These are phyloP conservation scores for Saccharomycopsis oosterbeekiorum DNA, from an alignment of 805 yeast species.

Conservation along the genomic window DNA sequence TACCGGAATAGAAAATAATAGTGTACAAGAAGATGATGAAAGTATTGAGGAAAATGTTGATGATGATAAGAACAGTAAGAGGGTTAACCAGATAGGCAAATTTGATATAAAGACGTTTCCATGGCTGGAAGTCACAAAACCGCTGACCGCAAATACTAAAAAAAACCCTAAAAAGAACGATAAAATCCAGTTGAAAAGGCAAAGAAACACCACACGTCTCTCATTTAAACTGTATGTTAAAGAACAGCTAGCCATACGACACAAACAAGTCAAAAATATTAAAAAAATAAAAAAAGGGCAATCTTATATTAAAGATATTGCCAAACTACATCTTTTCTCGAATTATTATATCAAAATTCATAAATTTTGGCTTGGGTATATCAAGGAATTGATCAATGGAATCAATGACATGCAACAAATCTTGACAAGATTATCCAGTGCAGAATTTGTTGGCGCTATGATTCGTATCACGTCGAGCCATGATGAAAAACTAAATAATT, in stretches of 20 bases:
- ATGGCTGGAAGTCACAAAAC: background rate
- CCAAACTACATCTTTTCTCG: background rate
- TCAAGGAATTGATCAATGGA: constrained; percentile 1
- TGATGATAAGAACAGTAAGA: background rate
- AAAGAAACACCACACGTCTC: constrained; percentile 2
- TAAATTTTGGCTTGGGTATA: constrained; percentile 13
- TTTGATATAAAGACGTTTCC: constrained; percentile 1
- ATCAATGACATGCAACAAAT: constrained; percentile 4
- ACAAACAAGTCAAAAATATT: background rate
- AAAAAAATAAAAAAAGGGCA: background rate
- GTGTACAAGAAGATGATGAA: background rate
- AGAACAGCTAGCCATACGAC: background rate
- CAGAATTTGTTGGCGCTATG: constrained; percentile 15
- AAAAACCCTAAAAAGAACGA: background rate
- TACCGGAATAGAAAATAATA: constrained; percentile 4
- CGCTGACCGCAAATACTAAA: background rate
- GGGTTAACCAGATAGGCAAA: background rate
- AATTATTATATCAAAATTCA: background rate
- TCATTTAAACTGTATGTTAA: constrained; percentile 5
- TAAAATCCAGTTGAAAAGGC: background rate
- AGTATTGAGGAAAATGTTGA: background rate
- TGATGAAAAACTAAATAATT: background rate
- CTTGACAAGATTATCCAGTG: constrained; percentile 11
- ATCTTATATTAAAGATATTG: background rate
- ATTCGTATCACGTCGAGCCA: constrained; percentile 4